These are phyloP conservation scores for Saturnispora mendoncae DNA, from an alignment of 805 yeast genomes.

Conservation along the genomic window DNA sequence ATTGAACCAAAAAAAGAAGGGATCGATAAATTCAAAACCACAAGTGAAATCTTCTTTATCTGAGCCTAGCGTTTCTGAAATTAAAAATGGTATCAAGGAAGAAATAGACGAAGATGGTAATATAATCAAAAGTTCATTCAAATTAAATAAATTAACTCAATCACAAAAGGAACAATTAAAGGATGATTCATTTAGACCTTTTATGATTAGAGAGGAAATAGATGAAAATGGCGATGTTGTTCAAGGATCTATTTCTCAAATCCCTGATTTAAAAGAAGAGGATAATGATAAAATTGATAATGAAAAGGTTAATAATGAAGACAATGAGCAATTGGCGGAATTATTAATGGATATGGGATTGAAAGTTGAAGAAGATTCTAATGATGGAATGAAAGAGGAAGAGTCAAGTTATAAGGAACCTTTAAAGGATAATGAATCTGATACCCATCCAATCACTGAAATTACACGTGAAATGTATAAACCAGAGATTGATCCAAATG, in stretches of 20 bases:
- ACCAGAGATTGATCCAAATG: constrained; percentile 35
- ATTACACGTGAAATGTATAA: constrained; percentile 7
- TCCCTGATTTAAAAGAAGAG: constrained; percentile 19
- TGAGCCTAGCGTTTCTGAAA: constrained; percentile 7
- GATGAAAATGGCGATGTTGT: constrained; percentile 73
- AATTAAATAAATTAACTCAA: constrained; percentile 1
- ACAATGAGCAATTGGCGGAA: constrained; percentile 25
- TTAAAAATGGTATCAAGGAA: constrained; percentile 29
- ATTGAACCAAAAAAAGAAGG: not conserved
- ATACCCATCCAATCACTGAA: not conserved
- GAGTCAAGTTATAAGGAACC: not conserved
- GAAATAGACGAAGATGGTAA: constrained; percentile 23
- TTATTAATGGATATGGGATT: constrained; percentile 31
- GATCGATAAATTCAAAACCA: not conserved
- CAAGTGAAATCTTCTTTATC: too few species aligned
- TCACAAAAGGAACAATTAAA: constrained; percentile 19
- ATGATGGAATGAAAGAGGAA: not conserved
- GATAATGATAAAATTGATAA: too few species aligned
- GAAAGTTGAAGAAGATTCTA: not conserved
- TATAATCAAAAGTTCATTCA: constrained; percentile 6
- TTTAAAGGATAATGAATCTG: constrained; percentile 4
- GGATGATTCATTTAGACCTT: constrained; percentile 23
- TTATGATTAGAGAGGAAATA: constrained; percentile 71
- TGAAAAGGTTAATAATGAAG: constrained; percentile 9
- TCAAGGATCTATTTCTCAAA: constrained; percentile 30